A percentile compares a stretch with the other conserved stretches of the same genome.
These are phyloP conservation scores for Cucurbita pepo DNA, from an alignment of 306 rosid genomes.

Conservation along the genomic window DNA sequence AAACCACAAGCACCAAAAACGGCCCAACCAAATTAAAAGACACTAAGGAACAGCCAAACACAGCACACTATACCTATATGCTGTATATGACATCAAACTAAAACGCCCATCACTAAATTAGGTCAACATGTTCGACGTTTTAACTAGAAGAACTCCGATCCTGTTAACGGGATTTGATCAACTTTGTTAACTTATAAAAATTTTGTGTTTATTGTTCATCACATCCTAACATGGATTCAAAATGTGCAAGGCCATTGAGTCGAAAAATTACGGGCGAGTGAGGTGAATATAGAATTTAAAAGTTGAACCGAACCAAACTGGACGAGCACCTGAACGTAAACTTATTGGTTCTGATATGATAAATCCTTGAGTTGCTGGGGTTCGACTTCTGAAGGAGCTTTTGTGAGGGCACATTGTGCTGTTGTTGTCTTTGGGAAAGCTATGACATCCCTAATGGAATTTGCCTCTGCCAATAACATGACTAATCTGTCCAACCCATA, in stretches of 20 bases:
- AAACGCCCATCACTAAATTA: background rate
- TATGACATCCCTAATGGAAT: slow-evolving; percentile 87
- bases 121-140: background rate
- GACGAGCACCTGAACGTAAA: background rate
- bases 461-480: slow-evolving; percentile 74
- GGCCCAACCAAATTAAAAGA: background rate
- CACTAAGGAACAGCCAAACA: background rate
- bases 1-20: background rate
- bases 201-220: background rate
- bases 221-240: background rate
- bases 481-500: slow-evolving; percentile 84
- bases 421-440: slow-evolving; percentile 93
- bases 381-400: slow-evolving; percentile 78
- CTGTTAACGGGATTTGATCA: background rate
- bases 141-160: background rate
- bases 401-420: slow-evolving; percentile 88
- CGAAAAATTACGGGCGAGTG: background rate
- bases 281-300: background rate
- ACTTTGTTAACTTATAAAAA: background rate
- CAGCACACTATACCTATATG: background rate
- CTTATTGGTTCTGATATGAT: slow-evolving; percentile 23
- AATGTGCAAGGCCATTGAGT: background rate
- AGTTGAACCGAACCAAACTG: background rate
- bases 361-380: slow-evolving; percentile 67
- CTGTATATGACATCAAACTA: background rate